Base-by-base conservation (phyloP, 345 rosid species). In the Eucalyptus marginata region DNA sequence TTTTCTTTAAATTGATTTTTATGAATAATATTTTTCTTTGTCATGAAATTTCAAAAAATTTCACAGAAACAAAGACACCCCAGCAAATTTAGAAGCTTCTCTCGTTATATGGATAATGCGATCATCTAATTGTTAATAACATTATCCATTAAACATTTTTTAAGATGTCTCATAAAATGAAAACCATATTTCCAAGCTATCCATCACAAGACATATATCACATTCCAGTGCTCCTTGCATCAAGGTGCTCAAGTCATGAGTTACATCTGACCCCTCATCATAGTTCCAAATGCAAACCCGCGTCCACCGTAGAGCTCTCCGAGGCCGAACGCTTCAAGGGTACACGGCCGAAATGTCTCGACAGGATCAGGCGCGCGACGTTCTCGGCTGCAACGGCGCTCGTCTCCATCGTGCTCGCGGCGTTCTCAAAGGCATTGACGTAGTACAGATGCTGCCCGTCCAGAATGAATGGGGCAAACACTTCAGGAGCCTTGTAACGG, bases 331-430 rank as follows among this genome's bases (percentile, higher is more conserved):
- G 49, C 87, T 64, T 89, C 54, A 12, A 86, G 86, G 90, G 88
- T n/a, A 59, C 71, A 36, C 88, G 85, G n/a, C 91, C 62, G 24
- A 71, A 89, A 86, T 92, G 90, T 89, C 99, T 94, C 11, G 98
- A 94, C 87, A 95, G 62, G 88, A 97, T 94, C 89, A 98, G 98
- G 17, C 99, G 95, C 2, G 95, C 99, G 13, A 98, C 92, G 46
- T 98, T 98, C 93, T 98, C 99, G 33, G 99, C 99, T 86, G 99
- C 95, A 54, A 97, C 98, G 12, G 99, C 96, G 66, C 98, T 94
- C 2, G 97, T 97, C 94, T 98, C 98, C 96, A 98, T 97, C 58
- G 99, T 94, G 90, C 99, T 98, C 16, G 98, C 98, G 7, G 98
- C 99, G 86, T 95, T 98, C 93, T 98, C 99, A 71, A 98, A 98